Evolutionary conservation across 2,329 filamentous ascomycete genomes (phyloP).

Genomic region (Aspergillus piperis): DNA sequence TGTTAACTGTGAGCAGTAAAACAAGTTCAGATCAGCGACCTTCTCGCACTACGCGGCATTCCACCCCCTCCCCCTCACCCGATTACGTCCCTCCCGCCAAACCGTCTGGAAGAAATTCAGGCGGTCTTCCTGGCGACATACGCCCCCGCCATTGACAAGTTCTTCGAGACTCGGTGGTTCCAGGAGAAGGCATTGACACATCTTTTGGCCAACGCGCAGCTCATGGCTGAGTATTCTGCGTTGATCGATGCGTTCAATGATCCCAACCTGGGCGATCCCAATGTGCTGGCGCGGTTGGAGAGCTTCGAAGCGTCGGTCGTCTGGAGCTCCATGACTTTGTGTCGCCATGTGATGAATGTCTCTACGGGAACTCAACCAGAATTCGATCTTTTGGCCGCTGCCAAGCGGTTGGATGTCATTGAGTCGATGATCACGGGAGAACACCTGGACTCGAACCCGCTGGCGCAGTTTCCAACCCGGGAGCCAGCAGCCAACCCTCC

Average conservation of each 20-base stretch:
- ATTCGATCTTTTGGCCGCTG: constrained; percentile 64
- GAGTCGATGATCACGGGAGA: constrained; percentile 76
- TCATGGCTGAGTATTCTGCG: constrained; percentile 67
- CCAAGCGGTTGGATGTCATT: constrained; percentile 71
- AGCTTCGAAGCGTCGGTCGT: constrained; percentile 62
- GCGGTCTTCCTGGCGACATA: constrained; percentile 76
- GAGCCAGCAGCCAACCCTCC: constrained; percentile 39
- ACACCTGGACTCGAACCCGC: constrained; percentile 57
- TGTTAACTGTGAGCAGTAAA: constrained; percentile 57
- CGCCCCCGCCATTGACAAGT: constrained; percentile 69
- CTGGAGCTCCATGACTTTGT: constrained; percentile 60
- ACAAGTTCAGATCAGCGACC: constrained; percentile 72
- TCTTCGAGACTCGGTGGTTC: constrained; percentile 86
- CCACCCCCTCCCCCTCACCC: constrained; percentile 59
- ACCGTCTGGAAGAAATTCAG: constrained; percentile 65
- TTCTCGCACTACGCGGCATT: constrained; percentile 65
- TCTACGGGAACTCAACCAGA: constrained; percentile 46
- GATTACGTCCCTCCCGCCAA: constrained; percentile 48
- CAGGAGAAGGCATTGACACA: constrained; percentile 55
- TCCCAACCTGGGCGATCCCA: constrained; percentile 39
- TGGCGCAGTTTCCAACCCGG: constrained; percentile 46
- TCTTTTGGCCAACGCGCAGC: constrained; percentile 56
- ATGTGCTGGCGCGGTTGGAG: constrained; percentile 42
- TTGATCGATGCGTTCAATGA: constrained; percentile 58
- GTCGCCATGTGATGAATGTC: constrained; percentile 44